Percentiles rank a stretch among this genome's conserved stretches.
phyloP scores from a whole-genome alignment of 768 basidiomycete species.

The Termitomyces eurrhizus region DNA sequence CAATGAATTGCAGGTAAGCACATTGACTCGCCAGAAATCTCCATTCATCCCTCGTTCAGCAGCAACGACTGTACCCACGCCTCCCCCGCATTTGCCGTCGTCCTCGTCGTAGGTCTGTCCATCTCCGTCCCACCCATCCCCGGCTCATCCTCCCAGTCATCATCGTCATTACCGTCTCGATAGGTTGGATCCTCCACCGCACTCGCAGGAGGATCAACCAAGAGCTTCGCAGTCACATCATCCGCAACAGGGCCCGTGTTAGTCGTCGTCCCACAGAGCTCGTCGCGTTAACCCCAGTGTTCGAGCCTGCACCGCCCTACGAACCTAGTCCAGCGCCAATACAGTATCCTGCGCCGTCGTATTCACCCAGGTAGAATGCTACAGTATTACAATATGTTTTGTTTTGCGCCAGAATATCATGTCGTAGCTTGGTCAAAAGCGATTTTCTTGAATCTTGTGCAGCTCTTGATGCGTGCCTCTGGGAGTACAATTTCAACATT shows the following conservation, averaged over 20 bases:
- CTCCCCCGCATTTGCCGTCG: background rate
- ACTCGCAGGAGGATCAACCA: background rate
- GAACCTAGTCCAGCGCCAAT: conserved; percentile 1
- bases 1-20: background rate
- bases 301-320: conserved; percentile 17
- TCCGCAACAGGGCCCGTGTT: background rate
- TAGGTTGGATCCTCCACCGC: background rate
- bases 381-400: background rate
- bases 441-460: background rate
- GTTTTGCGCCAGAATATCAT: background rate
- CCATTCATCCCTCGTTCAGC: background rate
- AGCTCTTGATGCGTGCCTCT: too few species aligned
- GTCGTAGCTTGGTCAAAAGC: background rate
- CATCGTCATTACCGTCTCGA: background rate
- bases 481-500: too few species aligned
- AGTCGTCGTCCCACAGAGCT: background rate
- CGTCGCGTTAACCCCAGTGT: background rate
- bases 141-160: background rate
- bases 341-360: conserved; percentile 17
- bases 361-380: conserved; percentile 8
- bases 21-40: background rate
- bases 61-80: background rate
- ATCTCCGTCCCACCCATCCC: too few species aligned
- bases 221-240: background rate
- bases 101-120: background rate